Evolutionary conservation across 305 asterid genomes (phyloP), one percentile per base, ranked within the genome.

Genomic region (Solanum hybrid): DNA sequence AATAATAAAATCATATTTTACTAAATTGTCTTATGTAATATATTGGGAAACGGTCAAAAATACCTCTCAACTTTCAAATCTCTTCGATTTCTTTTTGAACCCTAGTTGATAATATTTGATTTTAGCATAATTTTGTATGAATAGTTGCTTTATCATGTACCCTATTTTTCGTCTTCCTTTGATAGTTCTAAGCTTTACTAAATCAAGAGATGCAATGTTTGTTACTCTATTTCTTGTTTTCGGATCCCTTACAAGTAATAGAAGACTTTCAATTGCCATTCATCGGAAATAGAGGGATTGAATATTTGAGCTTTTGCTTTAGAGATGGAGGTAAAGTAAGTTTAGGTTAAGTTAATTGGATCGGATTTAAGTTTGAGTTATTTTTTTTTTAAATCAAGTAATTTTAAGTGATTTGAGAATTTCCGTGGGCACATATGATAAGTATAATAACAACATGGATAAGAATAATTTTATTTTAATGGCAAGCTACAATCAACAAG

Each of bases 131-230:
- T 92, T 90, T 85, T 37, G 91, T 29, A 91, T 38, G 64, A 90
- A 79, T 20, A 80, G 32, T 86, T 51, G 46, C 1, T 92, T 87
- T 56, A 92, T 88, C 32, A n/a, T 38, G 31, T 92, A 89, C 5
- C 90, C 92, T 5, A 71, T 9, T 20, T 85, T 91, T 9, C 46
- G 12, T 80, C 88, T 77, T 71, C 79, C 86, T 87, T 51, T 89
- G 3, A 76, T 60, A 76, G 31, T 60, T 85, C 87, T 51, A 5
- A 92, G 92, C 51, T 92, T 93, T 31, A 92, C 91, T 88, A 92
- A 90, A 87, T 92, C 94, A 22, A 46, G 90, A 34, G 82, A 46
- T 1, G 85, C 89, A 56, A 87, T 66, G 4, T 89, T 87, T 4
- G 86, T 42, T 32, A 91, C 91, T 37, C 12, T 16, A 27, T 17